These are phyloP conservation scores for Neurospora tetrasperma DNA, from an alignment of 495 filamentous ascomycete species.

Conservation along the genomic window DNA sequence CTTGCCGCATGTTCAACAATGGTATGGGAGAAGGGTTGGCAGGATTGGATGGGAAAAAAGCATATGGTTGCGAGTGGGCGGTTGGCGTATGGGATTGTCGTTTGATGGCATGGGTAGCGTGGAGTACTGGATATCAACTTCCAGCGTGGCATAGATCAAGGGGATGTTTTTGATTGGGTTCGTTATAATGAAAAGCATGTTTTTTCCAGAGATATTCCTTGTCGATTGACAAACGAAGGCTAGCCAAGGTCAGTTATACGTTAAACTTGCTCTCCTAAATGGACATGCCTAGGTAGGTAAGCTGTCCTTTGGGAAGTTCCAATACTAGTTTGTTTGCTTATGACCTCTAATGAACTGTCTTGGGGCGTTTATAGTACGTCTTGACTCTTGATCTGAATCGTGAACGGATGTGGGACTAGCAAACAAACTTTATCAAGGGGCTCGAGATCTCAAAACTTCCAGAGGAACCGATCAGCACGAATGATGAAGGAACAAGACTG, in stretches of 20 bases:
- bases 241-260: background rate
- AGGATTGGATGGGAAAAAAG: background rate
- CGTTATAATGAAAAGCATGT: background rate
- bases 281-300: too few relatives aligned
- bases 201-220: background rate
- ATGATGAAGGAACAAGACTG: too few relatives aligned
- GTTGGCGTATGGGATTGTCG: background rate
- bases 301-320: too few relatives aligned
- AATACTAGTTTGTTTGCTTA: too few relatives aligned
- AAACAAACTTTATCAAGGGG: too few relatives aligned
- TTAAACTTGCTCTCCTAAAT: background rate
- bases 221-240: background rate
- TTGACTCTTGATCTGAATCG: too few relatives aligned
- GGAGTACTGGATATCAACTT: constrained; percentile 12
- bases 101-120: background rate
- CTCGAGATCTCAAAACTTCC: too few relatives aligned
- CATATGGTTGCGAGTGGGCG: background rate
- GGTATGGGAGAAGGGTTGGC: background rate
- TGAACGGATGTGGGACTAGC: too few relatives aligned
- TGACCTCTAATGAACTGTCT: too few relatives aligned
- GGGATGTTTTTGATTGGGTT: background rate
- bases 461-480: too few relatives aligned
- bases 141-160: background rate
- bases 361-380: too few relatives aligned
- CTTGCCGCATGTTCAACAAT: background rate